Evolutionary conservation across 2,329 filamentous ascomycete species (phyloP), one percentile per base, ranked within the genome.

Genomic region (Epichloe typhina): DNA sequence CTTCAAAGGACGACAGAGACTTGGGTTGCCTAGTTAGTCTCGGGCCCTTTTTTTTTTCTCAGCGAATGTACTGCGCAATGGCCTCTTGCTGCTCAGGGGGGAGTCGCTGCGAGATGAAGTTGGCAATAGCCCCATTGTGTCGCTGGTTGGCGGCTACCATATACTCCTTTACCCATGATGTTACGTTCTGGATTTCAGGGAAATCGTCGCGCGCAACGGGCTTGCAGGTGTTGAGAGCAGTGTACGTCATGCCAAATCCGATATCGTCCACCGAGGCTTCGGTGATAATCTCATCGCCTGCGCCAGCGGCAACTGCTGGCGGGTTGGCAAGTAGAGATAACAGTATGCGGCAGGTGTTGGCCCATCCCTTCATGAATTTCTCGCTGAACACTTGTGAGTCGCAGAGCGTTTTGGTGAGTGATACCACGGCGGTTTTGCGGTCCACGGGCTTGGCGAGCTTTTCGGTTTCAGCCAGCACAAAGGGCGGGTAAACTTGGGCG

Each of bases 221-320:
- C 65, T 84, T 88, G 71, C 91, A 93, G 0, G 91, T 96, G 70
- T 91, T 95, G 55, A 98, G 77, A 35, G 87, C 84, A 0, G 93
- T 97, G 69, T 95, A 98, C 8, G 89, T 91, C 56, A 96, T 83
- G 26, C 93, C 93, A 62, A 98, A 98, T 31, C 88, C 84, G 57
- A 96, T 82, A 64, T 98, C 93, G 60, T 98, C 93, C 26, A 95
- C 86, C 61, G 97, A 91, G 3, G 88, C 83, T 64, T 97, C 93
- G 11, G 82, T 79, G 55, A 95, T 83, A 47, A 87, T 71, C 57
- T 94, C 88, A 56, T 88, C 83, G 52, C 84, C 83, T 37, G 76
- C 71, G 1, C 83, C 79, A 15, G 73, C 70, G 6, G 77, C 70
- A 4, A 91, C 78, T 37, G 72, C 69, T 2, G 91, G 90, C 26